Conservation (phyloP, 2,329 filamentous ascomycete genomes). For the Penicillium sp. region DNA sequence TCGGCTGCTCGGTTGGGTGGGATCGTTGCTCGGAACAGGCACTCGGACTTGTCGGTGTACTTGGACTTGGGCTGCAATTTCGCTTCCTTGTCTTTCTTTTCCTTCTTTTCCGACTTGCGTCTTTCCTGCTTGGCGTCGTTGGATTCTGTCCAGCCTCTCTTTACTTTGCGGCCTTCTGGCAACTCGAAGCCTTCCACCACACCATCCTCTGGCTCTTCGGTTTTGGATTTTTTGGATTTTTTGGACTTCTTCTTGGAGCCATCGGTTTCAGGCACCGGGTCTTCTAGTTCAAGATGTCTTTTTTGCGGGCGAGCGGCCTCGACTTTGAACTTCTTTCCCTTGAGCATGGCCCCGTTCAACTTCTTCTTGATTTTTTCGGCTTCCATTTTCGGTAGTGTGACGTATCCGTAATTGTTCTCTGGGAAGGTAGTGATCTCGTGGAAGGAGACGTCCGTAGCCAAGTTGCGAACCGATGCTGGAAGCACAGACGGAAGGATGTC, state of each 20-base stretch:
- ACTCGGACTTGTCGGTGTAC: conserved; percentile 77
- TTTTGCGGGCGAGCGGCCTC: conserved; percentile 74
- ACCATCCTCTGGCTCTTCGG: conserved; percentile 40
- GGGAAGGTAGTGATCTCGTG: conserved; percentile 85
- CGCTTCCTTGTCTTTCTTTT: conserved; percentile 57
- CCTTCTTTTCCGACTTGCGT: conserved; percentile 49
- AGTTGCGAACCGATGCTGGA: conserved; percentile 64
- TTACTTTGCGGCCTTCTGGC: conserved; percentile 73
- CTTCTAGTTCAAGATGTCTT: conserved; percentile 44
- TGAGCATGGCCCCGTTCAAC: conserved; percentile 81
- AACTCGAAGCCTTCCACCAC: conserved; percentile 71
- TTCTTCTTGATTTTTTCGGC: conserved; percentile 92
- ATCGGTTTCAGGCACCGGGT: conserved; percentile 42
- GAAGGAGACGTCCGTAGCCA: conserved; percentile 81
- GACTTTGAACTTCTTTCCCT: conserved; percentile 80
- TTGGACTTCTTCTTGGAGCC: conserved; percentile 46
- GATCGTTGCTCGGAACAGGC: conserved; percentile 79
- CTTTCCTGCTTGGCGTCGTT: conserved; percentile 48
- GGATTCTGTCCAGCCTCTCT: conserved; percentile 84
- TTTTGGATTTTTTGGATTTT: conserved; percentile 57
- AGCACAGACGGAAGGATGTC: conserved; percentile 73
- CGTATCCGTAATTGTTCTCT: conserved; percentile 85
- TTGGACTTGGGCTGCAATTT: conserved; percentile 68
- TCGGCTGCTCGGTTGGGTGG: conserved; percentile 56
- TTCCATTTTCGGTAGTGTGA: conserved; percentile 77